Conservation (phyloP, 2,329 filamentous ascomycete genomes). For the Trichoderma sp. region DNA sequence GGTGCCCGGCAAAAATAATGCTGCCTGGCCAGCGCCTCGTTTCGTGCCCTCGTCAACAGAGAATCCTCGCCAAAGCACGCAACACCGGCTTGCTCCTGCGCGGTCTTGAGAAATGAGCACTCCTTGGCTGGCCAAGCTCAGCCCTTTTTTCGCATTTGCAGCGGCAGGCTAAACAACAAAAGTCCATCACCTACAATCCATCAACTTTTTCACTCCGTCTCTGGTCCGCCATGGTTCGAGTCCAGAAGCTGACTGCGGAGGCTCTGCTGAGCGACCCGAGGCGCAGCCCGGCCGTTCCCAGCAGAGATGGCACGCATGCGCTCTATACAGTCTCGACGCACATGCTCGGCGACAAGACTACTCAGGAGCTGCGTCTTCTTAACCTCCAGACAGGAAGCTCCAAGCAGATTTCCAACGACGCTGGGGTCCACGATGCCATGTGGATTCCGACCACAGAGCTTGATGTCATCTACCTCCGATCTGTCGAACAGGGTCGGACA, state of each 20-base stretch:
- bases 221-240: conserved; percentile 26
- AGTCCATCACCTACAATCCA: neutral
- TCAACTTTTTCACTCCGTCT: too few species aligned
- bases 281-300: conserved; percentile 42
- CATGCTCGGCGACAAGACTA: conserved; percentile 36
- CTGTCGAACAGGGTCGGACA: conserved; percentile 36
- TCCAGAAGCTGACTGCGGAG: conserved; percentile 39
- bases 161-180: neutral
- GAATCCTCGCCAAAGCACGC: neutral
- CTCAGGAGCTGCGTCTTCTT: conserved; percentile 40
- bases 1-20: neutral
- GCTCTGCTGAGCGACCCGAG: conserved; percentile 36
- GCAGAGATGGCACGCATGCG: conserved; percentile 43
- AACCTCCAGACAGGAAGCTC: conserved; percentile 37
- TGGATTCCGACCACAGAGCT: conserved; percentile 40
- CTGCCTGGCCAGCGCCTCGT: conserved; percentile 15
- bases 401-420: conserved; percentile 32
- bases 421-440: conserved; percentile 36
- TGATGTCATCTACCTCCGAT: conserved; percentile 27
- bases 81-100: neutral
- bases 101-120: neutral
- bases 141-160: neutral
- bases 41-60: neutral
- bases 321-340: conserved; percentile 46
- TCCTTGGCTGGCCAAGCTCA: neutral